These are phyloP conservation scores for Aotearoamyces nothofagi DNA, from an alignment of 2,329 filamentous ascomycete genomes.

Conservation along the genomic window DNA sequence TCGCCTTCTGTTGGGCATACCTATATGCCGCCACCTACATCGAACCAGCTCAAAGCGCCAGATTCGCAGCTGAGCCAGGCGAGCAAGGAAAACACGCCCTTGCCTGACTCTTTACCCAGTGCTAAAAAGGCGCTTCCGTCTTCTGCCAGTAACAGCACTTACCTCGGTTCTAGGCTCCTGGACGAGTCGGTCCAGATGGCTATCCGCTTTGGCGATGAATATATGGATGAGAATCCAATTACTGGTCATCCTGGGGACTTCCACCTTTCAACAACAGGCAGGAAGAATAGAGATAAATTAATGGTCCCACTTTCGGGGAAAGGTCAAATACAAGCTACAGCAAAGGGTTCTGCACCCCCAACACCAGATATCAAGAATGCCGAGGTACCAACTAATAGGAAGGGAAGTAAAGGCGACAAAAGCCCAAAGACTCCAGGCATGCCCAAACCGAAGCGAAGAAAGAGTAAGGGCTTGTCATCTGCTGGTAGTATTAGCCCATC, in stretches of 20 bases:
- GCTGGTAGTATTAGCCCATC: constrained; percentile 12
- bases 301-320: constrained; percentile 7
- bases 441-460: constrained; percentile 22
- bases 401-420: constrained; percentile 16
- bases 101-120: constrained; percentile 22
- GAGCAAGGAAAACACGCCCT: constrained; percentile 26
- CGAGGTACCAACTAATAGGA: constrained; percentile 14
- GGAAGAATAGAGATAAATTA: constrained; percentile 20
- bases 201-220: constrained; percentile 44
- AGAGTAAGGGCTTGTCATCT: constrained; percentile 17
- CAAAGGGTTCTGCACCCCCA: constrained; percentile 7
- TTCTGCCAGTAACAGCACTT: constrained; percentile 10
- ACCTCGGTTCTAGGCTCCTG: constrained; percentile 19
- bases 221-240: constrained; percentile 54
- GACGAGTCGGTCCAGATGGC: constrained; percentile 44
- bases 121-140: constrained; percentile 9
- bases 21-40: constrained; percentile 15
- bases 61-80: constrained; percentile 13
- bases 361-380: constrained; percentile 10
- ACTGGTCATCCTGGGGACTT: constrained; percentile 51
- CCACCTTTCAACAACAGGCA: constrained; percentile 45
- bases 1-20: constrained; percentile 33
- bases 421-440: constrained; percentile 18
- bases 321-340: constrained; percentile 7
- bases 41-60: constrained; percentile 7